phyloP scores from a whole-genome alignment of 768 basidiomycete genomes.

The Suillus tomentosus region DNA sequence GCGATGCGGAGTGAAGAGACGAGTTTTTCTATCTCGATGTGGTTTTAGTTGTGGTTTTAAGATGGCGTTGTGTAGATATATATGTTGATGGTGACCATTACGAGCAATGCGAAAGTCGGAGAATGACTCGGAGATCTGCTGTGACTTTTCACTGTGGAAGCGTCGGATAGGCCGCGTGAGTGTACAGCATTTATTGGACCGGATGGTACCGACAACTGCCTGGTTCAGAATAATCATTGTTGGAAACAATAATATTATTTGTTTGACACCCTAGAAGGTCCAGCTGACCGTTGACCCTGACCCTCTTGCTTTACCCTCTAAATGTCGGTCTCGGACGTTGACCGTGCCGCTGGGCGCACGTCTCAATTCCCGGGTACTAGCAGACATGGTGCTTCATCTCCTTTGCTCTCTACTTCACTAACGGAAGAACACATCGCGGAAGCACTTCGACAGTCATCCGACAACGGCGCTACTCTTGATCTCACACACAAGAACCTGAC shows the following conservation, averaged over 20 bases:
- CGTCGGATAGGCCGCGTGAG: slow-evolving; percentile 15
- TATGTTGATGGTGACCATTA: slow-evolving; percentile 3
- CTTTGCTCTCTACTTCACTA: slow-evolving; percentile 43
- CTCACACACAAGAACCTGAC: slow-evolving; percentile 78
- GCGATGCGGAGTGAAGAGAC: slow-evolving; percentile 81
- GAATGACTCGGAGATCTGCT: neutral
- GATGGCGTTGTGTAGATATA: neutral
- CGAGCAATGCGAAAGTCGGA: slow-evolving; percentile 1
- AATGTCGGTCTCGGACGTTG: slow-evolving; percentile 35
- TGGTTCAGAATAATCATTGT: slow-evolving; percentile 20
- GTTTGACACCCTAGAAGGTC: slow-evolving; percentile 22
- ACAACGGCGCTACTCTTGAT: slow-evolving; percentile 82
- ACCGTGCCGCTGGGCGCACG: slow-evolving; percentile 30
- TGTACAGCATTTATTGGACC: slow-evolving; percentile 25
- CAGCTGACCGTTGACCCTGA: slow-evolving; percentile 14
- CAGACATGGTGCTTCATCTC: slow-evolving; percentile 31
- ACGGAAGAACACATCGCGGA: slow-evolving; percentile 61
- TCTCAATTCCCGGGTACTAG: slow-evolving; percentile 28
- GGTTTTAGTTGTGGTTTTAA: slow-evolving; percentile 62
- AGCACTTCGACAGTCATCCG: slow-evolving; percentile 65
- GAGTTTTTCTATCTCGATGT: slow-evolving; percentile 89
- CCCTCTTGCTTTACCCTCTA: slow-evolving; percentile 7
- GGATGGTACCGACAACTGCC: slow-evolving; percentile 29
- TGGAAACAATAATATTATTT: slow-evolving; percentile 19
- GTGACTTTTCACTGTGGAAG: neutral